Evolutionary conservation across 805 yeast species (phyloP).

Genomic region (Wickerhamomyces silvicola): DNA sequence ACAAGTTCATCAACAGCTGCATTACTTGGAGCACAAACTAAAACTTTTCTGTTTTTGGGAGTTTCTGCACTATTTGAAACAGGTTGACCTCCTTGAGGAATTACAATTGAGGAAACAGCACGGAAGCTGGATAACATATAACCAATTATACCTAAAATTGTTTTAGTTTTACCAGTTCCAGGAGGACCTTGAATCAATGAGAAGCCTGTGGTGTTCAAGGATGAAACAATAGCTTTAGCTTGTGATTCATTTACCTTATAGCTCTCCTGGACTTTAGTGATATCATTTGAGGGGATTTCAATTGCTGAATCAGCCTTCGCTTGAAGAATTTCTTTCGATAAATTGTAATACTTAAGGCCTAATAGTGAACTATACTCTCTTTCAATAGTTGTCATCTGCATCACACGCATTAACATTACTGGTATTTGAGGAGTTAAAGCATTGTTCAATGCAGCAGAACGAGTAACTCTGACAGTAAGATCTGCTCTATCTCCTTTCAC

Average conservation of each 20-base stretch:
- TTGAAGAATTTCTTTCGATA: slow-evolving; percentile 55
- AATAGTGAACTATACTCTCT: slow-evolving; percentile 83
- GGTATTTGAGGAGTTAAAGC: slow-evolving; percentile 57
- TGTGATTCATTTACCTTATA: slow-evolving; percentile 80
- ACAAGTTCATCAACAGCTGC: slow-evolving; percentile 98
- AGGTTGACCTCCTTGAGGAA: slow-evolving; percentile 23
- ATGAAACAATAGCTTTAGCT: slow-evolving; percentile 79
- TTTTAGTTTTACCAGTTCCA: slow-evolving; percentile 98
- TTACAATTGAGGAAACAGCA: slow-evolving; percentile 24
- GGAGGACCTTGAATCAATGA: slow-evolving; percentile 98
- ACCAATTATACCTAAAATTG: slow-evolving; percentile 88
- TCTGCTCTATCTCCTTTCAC: slow-evolving; percentile 65
- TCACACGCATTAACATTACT: slow-evolving; percentile 63
- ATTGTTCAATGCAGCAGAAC: slow-evolving; percentile 37
- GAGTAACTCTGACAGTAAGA: slow-evolving; percentile 60
- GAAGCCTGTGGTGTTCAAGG: slow-evolving; percentile 66
- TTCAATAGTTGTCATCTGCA: slow-evolving; percentile 87
- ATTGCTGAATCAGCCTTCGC: slow-evolving; percentile 54
- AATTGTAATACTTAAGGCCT: slow-evolving; percentile 78
- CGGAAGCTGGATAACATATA: slow-evolving; percentile 46
- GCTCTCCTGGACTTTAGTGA: slow-evolving; percentile 36
- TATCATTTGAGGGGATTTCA: slow-evolving; percentile 25
- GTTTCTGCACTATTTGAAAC: slow-evolving; percentile 7
- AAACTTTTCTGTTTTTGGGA: slow-evolving; percentile 44
- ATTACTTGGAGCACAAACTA: slow-evolving; percentile 96